Evolutionary conservation across 192 early-diverging fungal genomes (phyloP), one percentile per base, ranked within the genome.

Genomic region (Coemansia sp.): DNA sequence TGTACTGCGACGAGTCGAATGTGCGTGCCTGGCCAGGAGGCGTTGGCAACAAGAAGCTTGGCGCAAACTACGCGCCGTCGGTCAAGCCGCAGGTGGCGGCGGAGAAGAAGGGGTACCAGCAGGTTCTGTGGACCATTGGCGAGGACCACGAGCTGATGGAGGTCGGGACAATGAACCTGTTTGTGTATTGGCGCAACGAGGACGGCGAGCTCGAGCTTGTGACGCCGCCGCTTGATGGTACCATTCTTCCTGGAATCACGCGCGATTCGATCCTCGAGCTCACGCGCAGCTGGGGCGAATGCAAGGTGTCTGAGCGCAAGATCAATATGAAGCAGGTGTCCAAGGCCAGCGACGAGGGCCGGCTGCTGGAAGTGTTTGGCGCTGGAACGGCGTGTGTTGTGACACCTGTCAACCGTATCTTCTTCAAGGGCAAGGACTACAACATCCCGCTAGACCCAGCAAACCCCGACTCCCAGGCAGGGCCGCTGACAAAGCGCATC

Each of bases 131-230:
- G 96, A 79, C 95, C 22, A 95, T 95, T 80, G 96, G 96, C 61
- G 58, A 83, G 20, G 83, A 96, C 19, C 82, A 91, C 65, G 80
- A 89, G 67, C 77, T 98, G 52, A 98, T 94, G 50, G 96, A 98
- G 80, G 95, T 97, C 36, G 96, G 96, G 31, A 94, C 96, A 29
- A 96, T 96, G 93, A 98, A 98, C 85, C 87, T 92, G 71, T 98
- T 98, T 83, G 84, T 91, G 31, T 84, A 82, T 79, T 92, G 90
- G 91, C 89, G 84, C 66, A 94, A 92, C 80, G 88, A 89, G 50
- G 44, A 86, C 37, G 92, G 91, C 50, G 87, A 94, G 68, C 77
- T 37, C 13, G 94, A 98, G 83, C 84, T 98, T 42, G 75, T 92
- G 9, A 98, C 96, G 11, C 96, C 96, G 25, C 87, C 88, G 22